Evolutionary conservation across 495 filamentous ascomycete genomes (phyloP), one percentile per base, ranked within the genome.

Genomic region (Neurospora discreta): DNA sequence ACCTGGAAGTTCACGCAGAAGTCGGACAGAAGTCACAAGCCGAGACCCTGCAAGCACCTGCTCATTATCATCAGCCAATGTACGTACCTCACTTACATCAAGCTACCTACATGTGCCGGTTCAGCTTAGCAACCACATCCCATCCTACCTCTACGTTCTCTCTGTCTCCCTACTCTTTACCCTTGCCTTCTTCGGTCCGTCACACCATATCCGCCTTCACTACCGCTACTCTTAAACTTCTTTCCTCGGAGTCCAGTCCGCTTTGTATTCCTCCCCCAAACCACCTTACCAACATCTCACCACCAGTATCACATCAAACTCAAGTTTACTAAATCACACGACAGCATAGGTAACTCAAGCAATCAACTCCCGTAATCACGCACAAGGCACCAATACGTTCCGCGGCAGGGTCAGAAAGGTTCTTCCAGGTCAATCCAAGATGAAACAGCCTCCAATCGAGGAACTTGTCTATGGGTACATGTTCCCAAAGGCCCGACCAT

Each of bases 381-480:
- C 16, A 65, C 5, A 33, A 15, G 7, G 33, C 26, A 30, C 7
- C 6, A 18, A 16, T 65, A 65, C 52, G 26, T 58, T 13, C 10
- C 46, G 26, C 26, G 13, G 52, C 52, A 16, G 30, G 26, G 15
- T 18, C 23, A 65, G 15, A 15, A 16, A 65, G 26, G 52, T 33
- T 30, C 52, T 36, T 65, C 15, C 26, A 33, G 18, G 23, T 65
- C 26, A 65, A 68, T 70, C 67, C 81, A 81, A 81, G 70, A 88
- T 88, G 86, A 87, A 84, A 78, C 84, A 84, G 65, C 82, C 80
- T 39, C 81, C 84, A 13, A 74, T 88, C 70, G 85, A 87, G 30
- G 77, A 85, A 70, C 82, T 88, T 78, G 84, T 88, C 69, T 87
- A 85, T 81, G 84, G 85, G 80, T 80, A 75, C 73, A 83, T 88